Conservation (phyloP, 2,329 filamentous ascomycete genomes). For the Arthrobotrys conoides region DNA sequence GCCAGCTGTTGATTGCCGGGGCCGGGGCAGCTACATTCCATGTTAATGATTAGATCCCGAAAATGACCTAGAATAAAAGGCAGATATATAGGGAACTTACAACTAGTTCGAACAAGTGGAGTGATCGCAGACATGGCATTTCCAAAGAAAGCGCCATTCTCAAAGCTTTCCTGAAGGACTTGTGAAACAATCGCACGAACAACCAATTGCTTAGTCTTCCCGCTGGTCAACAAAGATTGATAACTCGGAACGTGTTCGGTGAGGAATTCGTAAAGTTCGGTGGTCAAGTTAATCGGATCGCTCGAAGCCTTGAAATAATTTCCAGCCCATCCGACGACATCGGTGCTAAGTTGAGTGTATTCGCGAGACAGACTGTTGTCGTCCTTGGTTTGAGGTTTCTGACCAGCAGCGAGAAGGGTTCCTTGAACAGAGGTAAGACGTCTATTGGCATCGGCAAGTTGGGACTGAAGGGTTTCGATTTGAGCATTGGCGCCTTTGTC, state of each 20-base stretch:
- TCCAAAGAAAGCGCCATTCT: constrained; percentile 53
- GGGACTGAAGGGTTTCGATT: constrained; percentile 49
- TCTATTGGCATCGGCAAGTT: constrained; percentile 55
- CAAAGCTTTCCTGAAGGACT: constrained; percentile 57
- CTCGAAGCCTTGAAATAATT: constrained; percentile 58
- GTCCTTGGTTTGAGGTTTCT: constrained; percentile 59
- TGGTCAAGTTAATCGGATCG: constrained; percentile 54
- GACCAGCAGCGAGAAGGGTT: constrained; percentile 56
- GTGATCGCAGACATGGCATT: constrained; percentile 47
- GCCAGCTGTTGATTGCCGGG: constrained; percentile 50
- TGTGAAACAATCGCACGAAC: constrained; percentile 59
- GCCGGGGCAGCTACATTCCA: constrained; percentile 38
- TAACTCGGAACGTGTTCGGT: constrained; percentile 53
- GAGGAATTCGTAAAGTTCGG: constrained; percentile 57
- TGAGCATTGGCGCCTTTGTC: constrained; percentile 58
- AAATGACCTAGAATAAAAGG: not conserved
- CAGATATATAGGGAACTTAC: constrained; percentile 32
- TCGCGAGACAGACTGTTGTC: constrained; percentile 52
- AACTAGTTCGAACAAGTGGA: constrained; percentile 46
- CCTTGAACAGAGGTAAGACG: constrained; percentile 58
- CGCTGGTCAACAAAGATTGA: constrained; percentile 42
- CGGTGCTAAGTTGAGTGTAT: constrained; percentile 48
- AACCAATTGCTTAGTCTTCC: constrained; percentile 59
- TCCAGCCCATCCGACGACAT: constrained; percentile 56
- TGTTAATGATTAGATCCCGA: constrained; percentile 12